Base-by-base conservation (phyloP, 768 basidiomycete species). In the Suillus occidentalis region DNA sequence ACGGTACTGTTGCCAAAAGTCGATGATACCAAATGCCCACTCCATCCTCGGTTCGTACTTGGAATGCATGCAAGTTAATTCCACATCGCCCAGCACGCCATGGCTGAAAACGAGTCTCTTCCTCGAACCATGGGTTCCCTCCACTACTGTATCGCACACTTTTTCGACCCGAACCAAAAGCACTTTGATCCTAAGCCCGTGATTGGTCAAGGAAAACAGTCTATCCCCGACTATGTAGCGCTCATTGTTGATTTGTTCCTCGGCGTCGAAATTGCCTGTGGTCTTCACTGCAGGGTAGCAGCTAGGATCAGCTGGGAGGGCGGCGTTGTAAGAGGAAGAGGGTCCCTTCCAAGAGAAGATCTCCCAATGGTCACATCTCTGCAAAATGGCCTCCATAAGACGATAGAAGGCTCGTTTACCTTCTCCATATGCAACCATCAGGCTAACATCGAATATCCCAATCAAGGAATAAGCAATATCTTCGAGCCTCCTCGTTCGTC, bases 401-500 rank as follows among this genome's bases (percentile, higher is more conserved):
- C 71, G 67, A 49, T 67, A 69, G 50, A 77, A 78, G 0, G 76
- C 75, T 20, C 53, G 71, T 31, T 68, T 69, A 12, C 76, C 77
- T 36, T 77, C 77, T 10, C 76, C 77, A 42, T 77, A 77, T 39
- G 66, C 60, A 57, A 77, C 66, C 6, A 69, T 55, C 20, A 70
- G 61, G 61, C 65, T 61, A 39, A 75, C 66, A 31, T 69, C 63
- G 20, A 77, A 74, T 31, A 77, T 61, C 20, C 75, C 77, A 12
- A 65, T 67, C 5, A 77, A 65, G 12, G 66, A 73, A 52, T 77
- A 77, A 1, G 77, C 72, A 1, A 63, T 61, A 18, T 78, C 76
- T 53, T 78, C 77, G 34, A 65, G 55, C 16, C 65, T 68, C 0
- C 71, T 75, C 10, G 76, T 78, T 56, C 67, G 67, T 60, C 76